These are phyloP conservation scores for Stachybotrys echinatus DNA, from an alignment of 2,329 filamentous ascomycete species.

Conservation along the genomic window DNA sequence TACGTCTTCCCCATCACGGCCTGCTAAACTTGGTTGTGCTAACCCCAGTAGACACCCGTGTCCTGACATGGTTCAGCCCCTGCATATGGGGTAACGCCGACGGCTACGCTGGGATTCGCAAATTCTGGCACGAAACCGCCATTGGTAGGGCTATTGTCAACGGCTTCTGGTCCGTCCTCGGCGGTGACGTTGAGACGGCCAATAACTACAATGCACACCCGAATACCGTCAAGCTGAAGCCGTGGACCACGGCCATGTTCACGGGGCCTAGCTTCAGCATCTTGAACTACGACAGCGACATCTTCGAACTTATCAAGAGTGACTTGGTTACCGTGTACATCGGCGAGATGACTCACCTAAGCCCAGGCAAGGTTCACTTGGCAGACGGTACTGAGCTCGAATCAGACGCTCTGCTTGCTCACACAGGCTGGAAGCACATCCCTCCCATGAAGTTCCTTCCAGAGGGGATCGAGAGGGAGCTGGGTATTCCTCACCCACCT, in stretches of 20 bases:
- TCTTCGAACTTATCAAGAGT: conserved; percentile 49
- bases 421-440: conserved; percentile 28
- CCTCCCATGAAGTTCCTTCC: conserved; percentile 49
- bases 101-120: conserved; percentile 49
- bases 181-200: conserved; percentile 46
- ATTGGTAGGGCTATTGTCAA: conserved; percentile 51
- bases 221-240: conserved; percentile 47
- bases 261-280: conserved; percentile 52
- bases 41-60: conserved; percentile 49
- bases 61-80: conserved; percentile 69
- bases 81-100: conserved; percentile 65
- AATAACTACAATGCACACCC: conserved; percentile 51
- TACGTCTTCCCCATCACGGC: conserved; percentile 15
- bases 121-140: conserved; percentile 52
- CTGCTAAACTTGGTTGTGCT: neutral
- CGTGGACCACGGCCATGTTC: conserved; percentile 46
- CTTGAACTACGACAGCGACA: conserved; percentile 51
- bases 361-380: conserved; percentile 1
- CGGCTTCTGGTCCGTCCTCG: conserved; percentile 53
- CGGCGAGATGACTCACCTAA: conserved; percentile 37
- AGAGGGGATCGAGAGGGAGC: conserved; percentile 35
- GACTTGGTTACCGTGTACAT: conserved; percentile 49
- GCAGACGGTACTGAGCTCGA: conserved; percentile 1
- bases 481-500: conserved; percentile 40
- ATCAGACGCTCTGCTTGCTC: neutral